Evolutionary conservation across 2,329 filamentous ascomycete species (phyloP), one percentile per base, ranked within the genome.

Genomic region (Leptosphaerulina australis): DNA sequence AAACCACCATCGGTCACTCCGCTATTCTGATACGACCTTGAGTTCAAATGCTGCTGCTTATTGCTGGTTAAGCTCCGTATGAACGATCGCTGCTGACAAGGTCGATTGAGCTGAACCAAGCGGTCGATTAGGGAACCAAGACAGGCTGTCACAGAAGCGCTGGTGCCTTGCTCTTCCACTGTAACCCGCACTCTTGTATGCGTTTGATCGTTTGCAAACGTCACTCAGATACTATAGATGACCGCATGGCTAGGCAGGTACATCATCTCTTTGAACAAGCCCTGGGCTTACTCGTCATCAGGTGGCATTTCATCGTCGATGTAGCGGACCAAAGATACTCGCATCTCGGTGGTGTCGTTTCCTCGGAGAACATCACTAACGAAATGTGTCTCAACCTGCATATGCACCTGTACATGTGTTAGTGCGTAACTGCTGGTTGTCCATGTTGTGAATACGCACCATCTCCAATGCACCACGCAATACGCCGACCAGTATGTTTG

Each of bases 271-370:
- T 26, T 17, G 15, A 7, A n/a, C 8, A 25, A 8, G 34, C 22
- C 22, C 11, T 12, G 10, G 10, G 8, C 24, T 82, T 79, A 97
- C 69, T 99, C 94, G 69, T 99, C 94, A 72, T 97, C 94, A 7
- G 90, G 91, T 17, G 94, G 94, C 78, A 99, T 85, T 76, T 99
- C 94, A 70, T 99, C 94, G 69, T 99, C 94, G 63, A 99, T 96
- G 71, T 96, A 97, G 64, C 93, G 84, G 65, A 97, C 84, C 64
- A 99, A 77, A 21, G 90, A 90, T 67, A 99, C 88, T 67, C 93
- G 83, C 90, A 99, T 97, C 79, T 99, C 94, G 1, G 94, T 99
- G 14, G 90, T 93, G 71, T 99, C 94, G 67, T 97, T 93, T 3
- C 94, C 94, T 48, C 91, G 85, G 53, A 99, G 79, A 24, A 96